phyloP scores from a whole-genome alignment of 2,329 filamentous ascomycete species.

The Aspergillus carbonarius region DNA sequence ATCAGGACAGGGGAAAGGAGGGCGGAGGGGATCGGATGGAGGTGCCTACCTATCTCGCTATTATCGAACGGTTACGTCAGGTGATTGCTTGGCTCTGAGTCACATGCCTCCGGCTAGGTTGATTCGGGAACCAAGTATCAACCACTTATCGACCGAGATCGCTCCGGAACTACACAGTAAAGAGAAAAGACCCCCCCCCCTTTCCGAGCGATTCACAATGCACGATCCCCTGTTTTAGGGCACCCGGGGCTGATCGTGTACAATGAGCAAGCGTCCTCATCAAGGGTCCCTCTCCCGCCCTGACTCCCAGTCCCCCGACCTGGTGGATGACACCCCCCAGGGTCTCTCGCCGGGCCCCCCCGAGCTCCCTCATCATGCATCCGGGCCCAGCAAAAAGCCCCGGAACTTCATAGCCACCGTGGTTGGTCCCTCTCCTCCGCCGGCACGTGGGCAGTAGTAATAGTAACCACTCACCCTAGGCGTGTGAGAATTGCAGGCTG shows the following conservation, averaged over 20 bases:
- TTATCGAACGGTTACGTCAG: too few species aligned
- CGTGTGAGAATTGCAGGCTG: constrained; percentile 54
- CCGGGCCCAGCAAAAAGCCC: constrained; percentile 32
- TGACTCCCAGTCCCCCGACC: constrained; percentile 25
- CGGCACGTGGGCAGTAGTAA: background rate
- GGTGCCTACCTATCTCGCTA: too few species aligned
- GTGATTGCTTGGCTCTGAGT: too few species aligned
- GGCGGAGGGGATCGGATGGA: too few species aligned
- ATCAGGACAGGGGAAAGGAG: too few species aligned
- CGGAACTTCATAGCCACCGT: constrained; percentile 43
- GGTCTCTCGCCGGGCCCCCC: constrained; percentile 37
- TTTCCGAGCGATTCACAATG: background rate
- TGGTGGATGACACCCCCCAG: constrained; percentile 27
- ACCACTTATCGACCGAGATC: too few species aligned
- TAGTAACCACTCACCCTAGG: constrained; percentile 30
- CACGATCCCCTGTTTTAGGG: background rate
- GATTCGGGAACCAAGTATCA: too few species aligned
- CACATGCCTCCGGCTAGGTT: too few species aligned
- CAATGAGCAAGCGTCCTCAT: constrained; percentile 39
- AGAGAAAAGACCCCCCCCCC: too few species aligned
- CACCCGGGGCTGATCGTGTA: constrained; percentile 25
- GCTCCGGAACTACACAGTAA: too few species aligned
- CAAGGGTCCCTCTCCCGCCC: constrained; percentile 30
- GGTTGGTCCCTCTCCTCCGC: constrained; percentile 20
- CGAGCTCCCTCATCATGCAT: constrained; percentile 27